Base-by-base conservation (phyloP, 2,329 filamentous ascomycete species). In the Fusarium citri region DNA sequence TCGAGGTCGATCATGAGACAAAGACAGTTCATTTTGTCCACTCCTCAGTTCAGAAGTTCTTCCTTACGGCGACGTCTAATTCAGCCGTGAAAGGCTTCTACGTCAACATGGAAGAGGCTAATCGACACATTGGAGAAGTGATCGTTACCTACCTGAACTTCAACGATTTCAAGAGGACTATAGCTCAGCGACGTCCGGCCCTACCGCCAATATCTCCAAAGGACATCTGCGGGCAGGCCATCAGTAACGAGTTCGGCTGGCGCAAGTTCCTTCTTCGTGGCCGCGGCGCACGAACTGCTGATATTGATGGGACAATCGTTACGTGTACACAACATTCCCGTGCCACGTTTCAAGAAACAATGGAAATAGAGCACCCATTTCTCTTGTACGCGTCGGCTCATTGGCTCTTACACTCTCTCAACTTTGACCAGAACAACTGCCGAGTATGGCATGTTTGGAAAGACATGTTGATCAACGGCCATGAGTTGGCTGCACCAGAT, bases 71-170 rank as follows among this genome's bases (percentile, higher is more conserved):
- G 0, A 0, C 30, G 6, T 2, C 3, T 0, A 6, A 16, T 1
- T 2, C 20, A 1, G 1, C 1, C 0, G 4, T 31, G 1, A 2
- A 9, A 0, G 9, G 18, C 0, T 55, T 55, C 4, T 11, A 22
- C 6, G 4, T 55, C 5, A 0, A 9, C 0, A 9, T 37, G 1
- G 1, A 37, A 22, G 20, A 45, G 0, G 37, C 37, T 0, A 16
- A 54, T 10, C 30, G 6, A 7, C 10, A 48, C 1, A 11, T 37
- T 0, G 42, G 53, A 3, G 30, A 55, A 0, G 4, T 55, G 2
- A 18, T 22, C 0, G 1, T 48, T 1, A 55, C 53, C 0, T 55
- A 55, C 18, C n/a, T 55, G 2, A 26, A 40, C 15, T 48, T 55
- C 18, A 48, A 3, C 5, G 22, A 55, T 1, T 40, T 55, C 3